Percentiles rank a stretch among this genome's conserved stretches.
Evolutionary conservation across 768 basidiomycete species (phyloP).

Genomic region (Suillus spraguei): DNA sequence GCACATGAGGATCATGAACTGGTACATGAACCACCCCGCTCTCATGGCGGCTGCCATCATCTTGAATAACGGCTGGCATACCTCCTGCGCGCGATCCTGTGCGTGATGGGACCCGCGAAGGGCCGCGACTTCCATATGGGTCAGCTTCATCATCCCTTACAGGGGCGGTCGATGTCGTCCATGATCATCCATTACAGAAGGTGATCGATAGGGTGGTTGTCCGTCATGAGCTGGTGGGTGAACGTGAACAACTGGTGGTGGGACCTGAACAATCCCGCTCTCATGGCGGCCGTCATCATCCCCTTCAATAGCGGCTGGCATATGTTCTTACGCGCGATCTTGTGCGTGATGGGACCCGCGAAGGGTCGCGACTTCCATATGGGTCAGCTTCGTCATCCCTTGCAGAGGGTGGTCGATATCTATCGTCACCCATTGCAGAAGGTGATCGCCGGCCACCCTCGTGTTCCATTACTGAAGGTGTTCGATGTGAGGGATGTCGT

Average conservation of each 20-base stretch:
- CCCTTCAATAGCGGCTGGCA: constrained; percentile 18
- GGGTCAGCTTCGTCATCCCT: constrained; percentile 7
- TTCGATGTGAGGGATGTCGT: no score
- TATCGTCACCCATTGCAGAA: neutral
- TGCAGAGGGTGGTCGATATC: no score
- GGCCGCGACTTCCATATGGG: neutral
- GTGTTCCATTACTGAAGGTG: neutral
- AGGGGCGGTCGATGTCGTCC: no score
- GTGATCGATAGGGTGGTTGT: neutral
- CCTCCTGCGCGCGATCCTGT: constrained; percentile 20
- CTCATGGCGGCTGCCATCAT: constrained; percentile 19
- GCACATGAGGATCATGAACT: constrained; percentile 12
- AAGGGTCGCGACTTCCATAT: constrained; percentile 3
- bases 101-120: constrained; percentile 18
- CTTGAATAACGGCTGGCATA: constrained; percentile 16
- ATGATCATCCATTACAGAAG: neutral
- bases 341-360: constrained; percentile 17
- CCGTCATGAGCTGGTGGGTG: constrained; percentile 12
- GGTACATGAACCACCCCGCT: constrained; percentile 30
- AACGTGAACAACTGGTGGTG: constrained; percentile 16
- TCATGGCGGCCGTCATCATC: constrained; percentile 21
- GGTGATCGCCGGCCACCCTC: neutral
- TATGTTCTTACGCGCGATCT: constrained; percentile 21
- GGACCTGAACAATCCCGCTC: constrained; percentile 32
- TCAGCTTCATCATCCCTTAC: constrained; percentile 5